A percentile compares a stretch with the other conserved stretches of the same genome.
Conservation (phyloP, 257 asterid genomes). For the Fraxinus anomala region DNA sequence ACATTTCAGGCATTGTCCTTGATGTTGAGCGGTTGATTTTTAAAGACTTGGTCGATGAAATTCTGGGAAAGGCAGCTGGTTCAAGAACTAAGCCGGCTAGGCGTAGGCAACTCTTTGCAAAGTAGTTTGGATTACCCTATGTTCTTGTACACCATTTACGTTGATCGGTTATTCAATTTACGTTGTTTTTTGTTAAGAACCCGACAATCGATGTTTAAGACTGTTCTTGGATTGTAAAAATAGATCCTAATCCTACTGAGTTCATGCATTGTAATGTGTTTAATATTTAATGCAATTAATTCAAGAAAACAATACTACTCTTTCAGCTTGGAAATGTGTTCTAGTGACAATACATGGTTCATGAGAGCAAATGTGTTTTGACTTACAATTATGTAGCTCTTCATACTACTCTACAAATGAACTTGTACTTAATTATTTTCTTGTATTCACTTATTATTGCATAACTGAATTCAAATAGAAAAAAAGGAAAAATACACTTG, state of each 20-base stretch:
- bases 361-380: not conserved
- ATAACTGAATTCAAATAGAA: no score
- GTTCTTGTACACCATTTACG: constrained; percentile 3
- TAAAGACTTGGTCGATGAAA: constrained; percentile 78
- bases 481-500: no score
- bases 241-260: not conserved
- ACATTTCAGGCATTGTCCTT: constrained; percentile 68
- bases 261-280: not conserved
- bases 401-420: not conserved
- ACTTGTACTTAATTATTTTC: not conserved
- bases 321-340: not conserved
- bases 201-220: not conserved
- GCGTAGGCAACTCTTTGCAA: constrained; percentile 51
- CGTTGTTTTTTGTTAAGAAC: not conserved
- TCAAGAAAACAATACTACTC: not conserved
- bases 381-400: not conserved
- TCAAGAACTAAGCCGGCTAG: constrained; percentile 46
- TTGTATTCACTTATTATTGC: no score
- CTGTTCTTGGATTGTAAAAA: not conserved
- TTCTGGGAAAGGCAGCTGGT: constrained; percentile 71
- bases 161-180: not conserved
- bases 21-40: constrained; percentile 80
- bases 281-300: not conserved
- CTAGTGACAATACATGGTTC: not conserved
- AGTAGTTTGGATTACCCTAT: constrained; percentile 30